Base-by-base conservation (phyloP, 1,284 basidiomycete genomes). In the Rugosomyces carneus region DNA sequence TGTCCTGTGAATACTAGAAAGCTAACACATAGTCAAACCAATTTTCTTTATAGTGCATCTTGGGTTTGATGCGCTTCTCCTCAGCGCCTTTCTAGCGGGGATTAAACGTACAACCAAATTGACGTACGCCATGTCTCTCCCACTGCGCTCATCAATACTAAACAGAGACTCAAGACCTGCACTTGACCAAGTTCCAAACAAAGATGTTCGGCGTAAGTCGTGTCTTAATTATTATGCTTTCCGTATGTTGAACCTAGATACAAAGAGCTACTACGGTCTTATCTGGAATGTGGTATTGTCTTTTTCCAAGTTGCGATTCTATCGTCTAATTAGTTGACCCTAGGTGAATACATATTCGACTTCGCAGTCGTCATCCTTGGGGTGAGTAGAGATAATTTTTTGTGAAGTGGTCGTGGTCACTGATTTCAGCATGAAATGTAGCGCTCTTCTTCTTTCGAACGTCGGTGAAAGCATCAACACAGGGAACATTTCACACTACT, bases 321-420 rank as follows among this genome's bases (percentile, higher is more conserved):
- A 29, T 29, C 27, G 9, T 29, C 19, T 32, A 29, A 45, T 52
- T 4, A 53, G 45, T 27, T 48, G 21, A 31, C 27, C 10, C 5
- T 56, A 81, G 85, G 85, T 39, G 86, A 91, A 67, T 91, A 90
- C 57, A 67, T 72, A 1, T 89, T 89, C 57, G 89, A 91, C 65
- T 88, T 90, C 58, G 83, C 82, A 8, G 78, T 90, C 10, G 88
- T 92, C 21, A 59, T 90, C 44, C 76, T 86, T 38, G 87, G 88
- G 60, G 88, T 90, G 62, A 45, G 81, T 71, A 11, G 38, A 48
- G 13, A 34, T 5, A 16, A n/a, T n/a, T n/a, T 16, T 34, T 13
- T 7, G 4, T 34, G 31, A 8, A n/a, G 5, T 3, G 3, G 15
- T 3, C n/a, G 15, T 5, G 15, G 31, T 7, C 21, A 23, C 15